These are phyloP conservation scores for Acephala macrosclerotiorum DNA, from an alignment of 2,329 filamentous ascomycete species.

Conservation along the genomic window DNA sequence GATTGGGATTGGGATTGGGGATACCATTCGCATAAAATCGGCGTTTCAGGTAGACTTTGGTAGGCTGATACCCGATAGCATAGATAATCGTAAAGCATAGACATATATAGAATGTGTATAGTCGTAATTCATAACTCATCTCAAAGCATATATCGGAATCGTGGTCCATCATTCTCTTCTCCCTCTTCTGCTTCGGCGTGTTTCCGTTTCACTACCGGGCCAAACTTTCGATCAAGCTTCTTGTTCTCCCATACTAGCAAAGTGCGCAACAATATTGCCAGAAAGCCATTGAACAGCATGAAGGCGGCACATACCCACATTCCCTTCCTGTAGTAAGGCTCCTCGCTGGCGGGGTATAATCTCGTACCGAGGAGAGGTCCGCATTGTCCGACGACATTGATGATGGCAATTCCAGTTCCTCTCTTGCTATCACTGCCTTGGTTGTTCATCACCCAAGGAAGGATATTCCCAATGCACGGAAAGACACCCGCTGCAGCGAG, in stretches of 20 bases:
- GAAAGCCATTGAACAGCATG: constrained; percentile 63
- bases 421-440: constrained; percentile 73
- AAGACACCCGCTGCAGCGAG: constrained; percentile 69
- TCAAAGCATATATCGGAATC: constrained; percentile 23
- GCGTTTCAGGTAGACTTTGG: constrained; percentile 6
- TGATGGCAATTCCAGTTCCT: constrained; percentile 70
- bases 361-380: constrained; percentile 70
- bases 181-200: constrained; percentile 9
- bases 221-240: constrained; percentile 58
- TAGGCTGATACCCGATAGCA: background rate
- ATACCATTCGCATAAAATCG: too few species aligned
- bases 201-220: constrained; percentile 20
- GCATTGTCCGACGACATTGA: constrained; percentile 72
- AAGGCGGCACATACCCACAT: constrained; percentile 67
- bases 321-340: constrained; percentile 59
- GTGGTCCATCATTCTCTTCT: constrained; percentile 40
- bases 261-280: constrained; percentile 60
- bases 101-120: constrained; percentile 3
- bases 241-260: constrained; percentile 67
- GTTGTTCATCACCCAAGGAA: constrained; percentile 76
- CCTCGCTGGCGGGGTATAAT: constrained; percentile 60
- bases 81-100: constrained; percentile 10
- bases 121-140: background rate
- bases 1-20: background rate
- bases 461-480: constrained; percentile 72